Conservation (phyloP, 2,329 filamentous ascomycete species). For the Stenocarpella maydis region DNA sequence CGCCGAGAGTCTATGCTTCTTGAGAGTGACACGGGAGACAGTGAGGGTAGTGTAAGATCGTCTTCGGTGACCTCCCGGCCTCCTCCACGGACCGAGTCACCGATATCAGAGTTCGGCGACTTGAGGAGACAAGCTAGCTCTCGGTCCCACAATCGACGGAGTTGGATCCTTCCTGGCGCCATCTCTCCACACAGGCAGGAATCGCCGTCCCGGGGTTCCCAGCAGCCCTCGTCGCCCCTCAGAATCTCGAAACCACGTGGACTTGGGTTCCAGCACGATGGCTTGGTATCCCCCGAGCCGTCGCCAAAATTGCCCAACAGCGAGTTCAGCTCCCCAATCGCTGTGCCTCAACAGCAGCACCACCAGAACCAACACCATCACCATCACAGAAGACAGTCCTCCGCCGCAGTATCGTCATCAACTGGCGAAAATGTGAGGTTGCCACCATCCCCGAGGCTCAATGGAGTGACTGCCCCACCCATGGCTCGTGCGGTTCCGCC, state of each 20-base stretch:
- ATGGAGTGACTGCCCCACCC: constrained; percentile 77
- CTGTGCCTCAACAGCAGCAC: constrained; percentile 70
- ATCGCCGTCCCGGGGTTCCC: constrained; percentile 78
- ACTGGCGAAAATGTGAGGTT: constrained; percentile 64
- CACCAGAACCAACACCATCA: constrained; percentile 57
- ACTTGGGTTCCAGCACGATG: constrained; percentile 66
- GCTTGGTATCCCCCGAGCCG: constrained; percentile 82
- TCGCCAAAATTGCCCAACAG: constrained; percentile 86
- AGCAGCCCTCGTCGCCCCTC: constrained; percentile 82
- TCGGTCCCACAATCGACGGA: constrained; percentile 84
- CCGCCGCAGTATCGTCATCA: constrained; percentile 75
- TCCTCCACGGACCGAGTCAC: constrained; percentile 82
- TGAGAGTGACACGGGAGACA: constrained; percentile 85
- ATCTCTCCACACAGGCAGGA: constrained; percentile 85
- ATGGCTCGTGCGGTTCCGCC: constrained; percentile 89
- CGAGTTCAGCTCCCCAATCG: constrained; percentile 80
- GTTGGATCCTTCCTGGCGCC: constrained; percentile 81
- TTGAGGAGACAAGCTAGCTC: constrained; percentile 80
- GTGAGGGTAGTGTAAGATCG: constrained; percentile 88
- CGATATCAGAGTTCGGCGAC: constrained; percentile 83
- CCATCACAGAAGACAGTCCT: constrained; percentile 85
- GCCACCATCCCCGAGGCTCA: constrained; percentile 83
- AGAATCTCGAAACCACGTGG: constrained; percentile 83
- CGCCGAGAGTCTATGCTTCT: constrained; percentile 81
- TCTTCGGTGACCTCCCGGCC: constrained; percentile 74